These are phyloP conservation scores for Scytalidium lignicola DNA, from an alignment of 2,329 filamentous ascomycete genomes.

Conservation along the genomic window DNA sequence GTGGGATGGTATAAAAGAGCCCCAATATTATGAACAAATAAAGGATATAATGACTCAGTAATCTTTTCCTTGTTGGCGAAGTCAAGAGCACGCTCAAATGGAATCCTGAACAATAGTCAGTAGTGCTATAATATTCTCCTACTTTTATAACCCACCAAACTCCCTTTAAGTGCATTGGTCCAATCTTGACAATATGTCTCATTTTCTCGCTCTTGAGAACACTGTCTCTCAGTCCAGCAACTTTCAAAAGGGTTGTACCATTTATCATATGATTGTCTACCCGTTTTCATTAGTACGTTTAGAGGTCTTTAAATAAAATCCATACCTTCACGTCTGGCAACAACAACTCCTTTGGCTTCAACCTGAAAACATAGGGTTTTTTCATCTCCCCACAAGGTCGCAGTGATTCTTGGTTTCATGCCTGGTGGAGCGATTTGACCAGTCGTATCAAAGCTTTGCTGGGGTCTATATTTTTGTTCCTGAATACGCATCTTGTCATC, in stretches of 20 bases:
- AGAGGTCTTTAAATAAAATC: conserved; percentile 6
- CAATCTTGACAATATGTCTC: conserved; percentile 95
- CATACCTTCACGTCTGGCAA: conserved; percentile 84
- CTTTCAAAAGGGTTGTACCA: conserved; percentile 90
- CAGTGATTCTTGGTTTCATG: conserved; percentile 95
- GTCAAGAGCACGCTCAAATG: conserved; percentile 88
- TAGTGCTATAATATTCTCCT: not conserved
- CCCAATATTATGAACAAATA: conserved; percentile 96
- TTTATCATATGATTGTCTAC: conserved; percentile 98
- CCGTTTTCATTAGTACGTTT: not conserved
- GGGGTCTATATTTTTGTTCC: conserved; percentile 37
- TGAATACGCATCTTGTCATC: conserved; percentile 12
- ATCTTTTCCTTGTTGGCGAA: conserved; percentile 99
- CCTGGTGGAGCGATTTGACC: conserved; percentile 87
- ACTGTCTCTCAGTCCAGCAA: conserved; percentile 87
- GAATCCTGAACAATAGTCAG: conserved; percentile 63
- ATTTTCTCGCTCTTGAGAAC: conserved; percentile 97
- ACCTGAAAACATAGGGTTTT: conserved; percentile 96
- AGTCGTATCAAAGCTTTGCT: conserved; percentile 64
- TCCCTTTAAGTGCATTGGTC: conserved; percentile 96
- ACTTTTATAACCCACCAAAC: conserved; percentile 65
- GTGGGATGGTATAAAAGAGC: conserved; percentile 87
- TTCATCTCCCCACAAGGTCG: conserved; percentile 95
- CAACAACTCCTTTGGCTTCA: conserved; percentile 90
- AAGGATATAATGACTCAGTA: conserved; percentile 84